Evolutionary conservation across 352 stramenopile genomes (phyloP), one percentile per base, ranked within the genome.

Genomic region (Phytophthora constricta): DNA sequence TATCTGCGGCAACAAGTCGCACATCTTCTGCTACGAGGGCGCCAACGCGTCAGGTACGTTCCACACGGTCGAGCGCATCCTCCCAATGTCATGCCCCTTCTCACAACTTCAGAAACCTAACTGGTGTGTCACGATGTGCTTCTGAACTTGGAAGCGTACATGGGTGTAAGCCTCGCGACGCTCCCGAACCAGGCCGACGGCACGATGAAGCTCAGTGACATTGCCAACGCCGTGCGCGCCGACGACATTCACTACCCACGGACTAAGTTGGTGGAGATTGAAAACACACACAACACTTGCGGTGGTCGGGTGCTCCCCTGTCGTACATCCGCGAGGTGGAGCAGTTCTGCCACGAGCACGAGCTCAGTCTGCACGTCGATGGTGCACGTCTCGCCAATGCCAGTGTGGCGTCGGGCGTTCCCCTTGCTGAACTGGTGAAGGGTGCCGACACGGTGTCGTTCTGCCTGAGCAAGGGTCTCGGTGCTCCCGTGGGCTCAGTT

Each of bases 271-370:
- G 84, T 99, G 26, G 89, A 86, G 71, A 77, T 99, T n/a, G 97
- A 99, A 81, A 99, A 99, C 82, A 99, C 97, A 34, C 97, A 99
- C 70, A 99, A 99, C 80, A 97, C 95, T 58, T 93, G 96, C 31
- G 97, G 97, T 27, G 97, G 97, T 11, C 82, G 93, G 13, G 86
- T 97, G 28, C 82, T 99, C 10, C 77, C 93, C 61, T 83, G 17
- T 54, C 70, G 17, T 98, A 97, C 72, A 82, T 98, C 49, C 71
- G 84, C 43, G 53, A 82, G 19, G 84, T 97, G 19, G 81, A 81
- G 37, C 63, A 64, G 25, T 84, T 97, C 34, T 91, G 89, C 56
- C 70, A 86, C 31, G 73, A 92, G 28, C 77, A 87, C 66, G 76
- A 82, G 9, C 80, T 99, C 19, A 91, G 95, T 62, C 76, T 99